These are phyloP conservation scores for Botrytis pseudocinerea DNA, from an alignment of 2,329 filamentous ascomycete species.

Conservation along the genomic window DNA sequence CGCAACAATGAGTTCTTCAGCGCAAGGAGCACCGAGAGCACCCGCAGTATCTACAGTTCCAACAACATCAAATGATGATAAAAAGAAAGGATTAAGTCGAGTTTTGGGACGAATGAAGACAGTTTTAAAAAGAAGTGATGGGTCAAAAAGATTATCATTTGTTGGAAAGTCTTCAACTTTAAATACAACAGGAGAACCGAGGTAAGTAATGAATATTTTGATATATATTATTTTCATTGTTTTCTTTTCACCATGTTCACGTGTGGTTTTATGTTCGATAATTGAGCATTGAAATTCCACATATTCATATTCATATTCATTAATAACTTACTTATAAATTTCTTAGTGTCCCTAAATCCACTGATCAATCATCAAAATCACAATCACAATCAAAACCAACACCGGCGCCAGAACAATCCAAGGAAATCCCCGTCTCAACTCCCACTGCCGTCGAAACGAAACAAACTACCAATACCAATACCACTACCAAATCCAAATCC, in stretches of 20 bases:
- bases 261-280: neutral
- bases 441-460: conserved; percentile 16
- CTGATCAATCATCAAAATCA: neutral
- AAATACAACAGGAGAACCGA: conserved; percentile 26
- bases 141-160: conserved; percentile 36
- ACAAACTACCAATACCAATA: neutral
- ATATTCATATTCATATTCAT: neutral
- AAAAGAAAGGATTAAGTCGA: conserved; percentile 35
- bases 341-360: neutral
- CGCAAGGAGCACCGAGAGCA: conserved; percentile 28
- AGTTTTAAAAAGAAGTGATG: conserved; percentile 36
- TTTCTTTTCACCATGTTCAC: neutral
- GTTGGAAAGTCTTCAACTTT: conserved; percentile 22
- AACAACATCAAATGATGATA: conserved; percentile 24
- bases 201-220: conserved; percentile 26
- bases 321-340: neutral
- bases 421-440: conserved; percentile 21
- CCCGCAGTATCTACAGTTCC: conserved; percentile 1
- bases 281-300: neutral
- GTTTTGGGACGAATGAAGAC: conserved; percentile 38
- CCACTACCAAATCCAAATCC: neutral
- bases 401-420: neutral
- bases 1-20: conserved; percentile 35
- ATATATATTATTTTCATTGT: neutral
- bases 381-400: neutral